These are phyloP conservation scores for Aspergillus texensis DNA, from an alignment of 2,329 filamentous ascomycete species.

Conservation along the genomic window DNA sequence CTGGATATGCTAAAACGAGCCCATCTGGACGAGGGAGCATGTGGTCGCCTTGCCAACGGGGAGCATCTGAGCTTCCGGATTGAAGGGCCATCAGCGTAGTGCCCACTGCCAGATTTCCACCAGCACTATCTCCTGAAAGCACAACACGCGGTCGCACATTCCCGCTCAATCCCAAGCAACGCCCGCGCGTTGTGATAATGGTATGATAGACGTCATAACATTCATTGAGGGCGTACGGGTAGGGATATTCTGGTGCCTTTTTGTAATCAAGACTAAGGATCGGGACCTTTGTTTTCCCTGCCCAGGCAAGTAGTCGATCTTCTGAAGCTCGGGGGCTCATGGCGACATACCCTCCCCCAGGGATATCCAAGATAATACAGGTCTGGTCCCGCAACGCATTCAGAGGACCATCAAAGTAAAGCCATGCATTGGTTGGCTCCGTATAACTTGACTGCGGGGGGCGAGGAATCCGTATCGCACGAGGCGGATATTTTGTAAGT, in stretches of 20 bases:
- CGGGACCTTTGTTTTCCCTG: conserved; percentile 82
- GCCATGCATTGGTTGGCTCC: conserved; percentile 81
- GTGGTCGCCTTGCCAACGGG: conserved; percentile 58
- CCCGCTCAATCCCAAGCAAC: conserved; percentile 75
- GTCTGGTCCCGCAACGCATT: conserved; percentile 74
- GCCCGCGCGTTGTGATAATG: conserved; percentile 70
- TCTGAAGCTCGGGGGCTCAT: conserved; percentile 96
- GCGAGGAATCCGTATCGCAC: conserved; percentile 80
- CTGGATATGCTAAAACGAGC: conserved; percentile 83
- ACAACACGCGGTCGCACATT: conserved; percentile 67
- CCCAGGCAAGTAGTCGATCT: conserved; percentile 92
- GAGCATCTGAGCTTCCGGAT: conserved; percentile 61
- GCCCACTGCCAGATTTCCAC: conserved; percentile 78
- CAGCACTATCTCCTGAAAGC: conserved; percentile 78
- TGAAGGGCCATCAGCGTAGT: conserved; percentile 89
- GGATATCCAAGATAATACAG: conserved; percentile 83
- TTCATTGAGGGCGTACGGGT: conserved; percentile 83
- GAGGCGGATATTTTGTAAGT: conserved; percentile 77
- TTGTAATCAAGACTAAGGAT: conserved; percentile 89
- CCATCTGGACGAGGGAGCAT: conserved; percentile 76
- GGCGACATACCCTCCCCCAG: conserved; percentile 92
- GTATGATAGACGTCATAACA: conserved; percentile 84
- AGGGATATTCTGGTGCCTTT: conserved; percentile 82
- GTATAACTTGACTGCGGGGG: conserved; percentile 79
- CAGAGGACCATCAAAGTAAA: conserved; percentile 90